Evolutionary conservation across 2,329 filamentous ascomycete genomes (phyloP).

Genomic region (Cordyceps farinosa): DNA sequence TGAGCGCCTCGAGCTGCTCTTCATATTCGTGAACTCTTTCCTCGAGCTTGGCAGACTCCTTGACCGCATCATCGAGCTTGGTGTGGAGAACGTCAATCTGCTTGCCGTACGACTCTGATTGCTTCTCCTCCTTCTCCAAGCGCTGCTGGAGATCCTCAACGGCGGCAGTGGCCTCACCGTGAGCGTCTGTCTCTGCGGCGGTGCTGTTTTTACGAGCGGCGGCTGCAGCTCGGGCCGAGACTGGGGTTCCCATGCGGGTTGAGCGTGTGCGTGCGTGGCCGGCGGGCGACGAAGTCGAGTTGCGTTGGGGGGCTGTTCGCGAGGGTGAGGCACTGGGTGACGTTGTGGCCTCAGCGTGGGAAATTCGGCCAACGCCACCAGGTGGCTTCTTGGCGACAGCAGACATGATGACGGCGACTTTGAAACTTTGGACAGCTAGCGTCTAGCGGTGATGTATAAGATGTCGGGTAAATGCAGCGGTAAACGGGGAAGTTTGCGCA

Average conservation of each 20-base stretch:
- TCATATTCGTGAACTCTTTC: slow-evolving; percentile 84
- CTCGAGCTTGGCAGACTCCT: slow-evolving; percentile 82
- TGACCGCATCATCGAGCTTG: slow-evolving; percentile 77
- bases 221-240: slow-evolving; percentile 70
- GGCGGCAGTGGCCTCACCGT: slow-evolving; percentile 73
- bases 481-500: neutral
- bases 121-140: slow-evolving; percentile 73
- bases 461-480: slow-evolving; percentile 1
- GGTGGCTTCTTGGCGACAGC: slow-evolving; percentile 52
- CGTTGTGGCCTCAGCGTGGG: slow-evolving; percentile 37
- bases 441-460: slow-evolving; percentile 13
- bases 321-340: slow-evolving; percentile 37
- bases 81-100: slow-evolving; percentile 81
- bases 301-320: slow-evolving; percentile 36
- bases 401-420: slow-evolving; percentile 40
- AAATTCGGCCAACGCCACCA: slow-evolving; percentile 44
- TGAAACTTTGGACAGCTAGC: slow-evolving; percentile 9
- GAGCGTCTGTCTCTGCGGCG: slow-evolving; percentile 44
- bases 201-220: slow-evolving; percentile 55
- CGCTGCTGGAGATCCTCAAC: slow-evolving; percentile 83
- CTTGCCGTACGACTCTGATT: slow-evolving; percentile 76
- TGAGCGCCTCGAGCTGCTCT: slow-evolving; percentile 74
- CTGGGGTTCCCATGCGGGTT: slow-evolving; percentile 59
- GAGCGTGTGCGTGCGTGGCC: slow-evolving; percentile 58
- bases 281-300: slow-evolving; percentile 46